phyloP scores from a whole-genome alignment of 169 alveolate species.

The Cryptosporidium muris region DNA sequence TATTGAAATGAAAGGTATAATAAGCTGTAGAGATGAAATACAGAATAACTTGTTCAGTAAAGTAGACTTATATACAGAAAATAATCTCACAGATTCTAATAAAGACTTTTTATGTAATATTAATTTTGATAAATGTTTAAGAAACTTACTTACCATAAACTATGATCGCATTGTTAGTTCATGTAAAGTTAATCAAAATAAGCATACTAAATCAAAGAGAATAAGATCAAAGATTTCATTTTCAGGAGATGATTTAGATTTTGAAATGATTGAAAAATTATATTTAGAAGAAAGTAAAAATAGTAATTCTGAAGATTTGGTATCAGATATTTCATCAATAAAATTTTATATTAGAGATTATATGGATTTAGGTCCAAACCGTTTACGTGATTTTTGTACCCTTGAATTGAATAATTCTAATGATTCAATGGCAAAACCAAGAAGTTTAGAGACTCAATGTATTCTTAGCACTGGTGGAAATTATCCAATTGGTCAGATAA shows the following conservation, averaged over 20 bases:
- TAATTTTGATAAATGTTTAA: not conserved
- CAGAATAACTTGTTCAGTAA: too few species aligned
- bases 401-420: not conserved
- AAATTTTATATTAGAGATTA: constrained; percentile 12
- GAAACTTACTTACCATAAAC: not conserved
- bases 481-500: constrained; percentile 57
- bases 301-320: not conserved
- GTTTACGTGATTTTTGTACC: constrained; percentile 61
- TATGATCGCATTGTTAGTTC: constrained; percentile 4
- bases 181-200: constrained; percentile 1
- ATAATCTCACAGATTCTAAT: too few species aligned
- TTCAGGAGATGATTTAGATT: not conserved
- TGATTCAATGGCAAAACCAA: not conserved
- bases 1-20: not conserved
- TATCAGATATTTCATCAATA: not conserved
- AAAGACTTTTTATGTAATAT: not conserved
- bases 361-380: constrained; percentile 55
- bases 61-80: too few species aligned
- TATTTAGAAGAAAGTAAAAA: not conserved
- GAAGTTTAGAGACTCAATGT: constrained; percentile 10
- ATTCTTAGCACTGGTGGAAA: constrained; percentile 47
- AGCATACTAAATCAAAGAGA: not conserved
- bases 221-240: constrained; percentile 6
- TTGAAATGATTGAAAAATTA: constrained; percentile 15
- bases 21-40: not conserved